Base-by-base conservation (phyloP, 495 filamentous ascomycete genomes). In the Penicillium chermesinum region DNA sequence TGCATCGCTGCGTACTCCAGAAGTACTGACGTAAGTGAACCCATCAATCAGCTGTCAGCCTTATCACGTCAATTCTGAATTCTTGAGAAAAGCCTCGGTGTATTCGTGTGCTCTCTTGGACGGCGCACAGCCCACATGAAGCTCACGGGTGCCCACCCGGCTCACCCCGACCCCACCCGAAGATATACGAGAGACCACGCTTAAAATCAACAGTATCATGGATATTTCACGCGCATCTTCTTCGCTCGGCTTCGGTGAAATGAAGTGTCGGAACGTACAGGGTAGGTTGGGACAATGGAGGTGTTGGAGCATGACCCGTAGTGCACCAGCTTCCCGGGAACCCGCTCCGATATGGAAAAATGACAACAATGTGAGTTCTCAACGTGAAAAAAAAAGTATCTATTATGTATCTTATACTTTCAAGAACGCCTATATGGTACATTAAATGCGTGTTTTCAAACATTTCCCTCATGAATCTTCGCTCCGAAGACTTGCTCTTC, bases 401-500 rank as follows among this genome's bases (percentile, higher is more conserved):
- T 30, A 30, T 30, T 30, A 30, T 5, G 10, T 30, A 30, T 5
- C 4, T 30, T 10, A 30, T 30, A 30, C 25, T 30, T 30, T 30
- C 10, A 5, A 30, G 10, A 30, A 5, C 25, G 25, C 25, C 25
- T n/a, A n/a, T n/a, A 30, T 30, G 10, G 4, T 30, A 30, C 4
- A 30, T 30, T 4, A 30, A 5, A 10, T 30, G 10, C 25, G 10
- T 30, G 25, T 5, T 4, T 10, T 30, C 25, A 30, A 30, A 30
- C 25, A 30, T 30, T 30, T 30, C 25, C 10, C 10, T 10, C 25
- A 10, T 30, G 25, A 30, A 30, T 10, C 4, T 5, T 10, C 25
- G 4, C 10, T 13, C 47, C 46, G 32, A 49, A 54, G 2, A 54
- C 33, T 22, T 49, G 40, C 7, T 10, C 27, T 7, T 49, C 38